Evolutionary conservation across 257 asterid species (phyloP), one percentile per base, ranked within the genome.

Genomic region (Phtheirospermum japonicum): DNA sequence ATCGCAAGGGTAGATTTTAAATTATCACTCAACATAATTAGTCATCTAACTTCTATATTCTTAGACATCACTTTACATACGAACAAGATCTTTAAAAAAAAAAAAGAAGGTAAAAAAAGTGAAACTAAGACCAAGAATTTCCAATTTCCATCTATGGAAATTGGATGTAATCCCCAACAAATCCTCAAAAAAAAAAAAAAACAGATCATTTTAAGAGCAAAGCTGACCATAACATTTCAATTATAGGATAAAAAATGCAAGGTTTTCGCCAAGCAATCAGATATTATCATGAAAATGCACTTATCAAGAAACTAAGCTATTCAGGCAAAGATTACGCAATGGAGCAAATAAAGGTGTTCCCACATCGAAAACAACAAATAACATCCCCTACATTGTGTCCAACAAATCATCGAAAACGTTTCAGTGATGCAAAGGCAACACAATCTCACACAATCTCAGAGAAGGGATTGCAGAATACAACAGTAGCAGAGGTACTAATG

Each of bases 381-480:
- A 18, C 20, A 26, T 42, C 67, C 13, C 49, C 61, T 19, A 39
- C 43, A 57, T 61, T 74, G 23, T 60, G 68, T 58, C 68, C 74
- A 14, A 12, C 17, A 9, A 45, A 52, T 57, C 64, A 57, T 7
- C 61, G 13, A 11, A 56, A 74, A 52, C 61, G 67, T 33, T 34
- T 61, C 9, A 48, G 63, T 3, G 78, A 31, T 73, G 63, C 42
- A 50, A 53, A 9, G 13, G 59, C 49, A n/a, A 61, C 70, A 17
- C 65, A 51, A 10, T 59, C 80, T 17, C 52, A 74, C 54, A 66
- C 65, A 31, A 60, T 75, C 48, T 76, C 70, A 18, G 82, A 73
- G 40, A 86, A 72, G 70, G 96, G 88, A 28, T 51, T 88, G 76
- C 82, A 79, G 75, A 84, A 84, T 65, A 71, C 83, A 65, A 80